A percentile compares a stretch with the other conserved stretches of the same genome.
Evolutionary conservation across 805 yeast species (phyloP).

Genomic region (Teunomyces kruisii): DNA sequence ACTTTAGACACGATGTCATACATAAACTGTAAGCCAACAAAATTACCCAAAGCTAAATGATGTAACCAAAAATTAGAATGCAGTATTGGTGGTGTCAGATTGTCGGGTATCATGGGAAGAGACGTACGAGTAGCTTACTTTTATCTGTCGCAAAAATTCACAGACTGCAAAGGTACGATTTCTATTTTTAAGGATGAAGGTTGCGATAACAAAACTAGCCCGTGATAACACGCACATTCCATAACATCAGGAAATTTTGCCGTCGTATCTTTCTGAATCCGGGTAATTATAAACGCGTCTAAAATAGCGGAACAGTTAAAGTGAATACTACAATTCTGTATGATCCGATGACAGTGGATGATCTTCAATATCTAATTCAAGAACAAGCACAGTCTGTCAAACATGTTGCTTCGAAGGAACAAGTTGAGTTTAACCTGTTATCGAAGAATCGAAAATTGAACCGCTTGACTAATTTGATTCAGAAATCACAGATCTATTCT

Average conservation of each 20-base stretch:
- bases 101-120: neutral
- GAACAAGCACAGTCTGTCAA: neutral
- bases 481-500: slow-evolving; percentile 84
- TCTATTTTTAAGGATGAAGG: no score
- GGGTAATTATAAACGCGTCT: slow-evolving; percentile 2
- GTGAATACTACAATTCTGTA: no score
- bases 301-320: neutral
- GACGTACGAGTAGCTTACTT: neutral
- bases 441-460: slow-evolving; percentile 59
- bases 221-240: no score
- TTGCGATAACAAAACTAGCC: no score
- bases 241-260: neutral
- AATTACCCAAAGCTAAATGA: neutral
- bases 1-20: neutral
- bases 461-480: slow-evolving; percentile 72
- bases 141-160: no score
- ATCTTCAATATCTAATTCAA: slow-evolving; percentile 3
- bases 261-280: neutral
- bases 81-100: neutral
- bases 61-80: neutral
- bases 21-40: slow-evolving; percentile 2
- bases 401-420: slow-evolving; percentile 23
- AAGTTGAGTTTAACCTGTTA: slow-evolving; percentile 42
- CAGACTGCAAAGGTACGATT: no score
- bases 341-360: slow-evolving; percentile 1